phyloP scores from a whole-genome alignment of 108 stramenopile species.

The Seminavis robusta region DNA sequence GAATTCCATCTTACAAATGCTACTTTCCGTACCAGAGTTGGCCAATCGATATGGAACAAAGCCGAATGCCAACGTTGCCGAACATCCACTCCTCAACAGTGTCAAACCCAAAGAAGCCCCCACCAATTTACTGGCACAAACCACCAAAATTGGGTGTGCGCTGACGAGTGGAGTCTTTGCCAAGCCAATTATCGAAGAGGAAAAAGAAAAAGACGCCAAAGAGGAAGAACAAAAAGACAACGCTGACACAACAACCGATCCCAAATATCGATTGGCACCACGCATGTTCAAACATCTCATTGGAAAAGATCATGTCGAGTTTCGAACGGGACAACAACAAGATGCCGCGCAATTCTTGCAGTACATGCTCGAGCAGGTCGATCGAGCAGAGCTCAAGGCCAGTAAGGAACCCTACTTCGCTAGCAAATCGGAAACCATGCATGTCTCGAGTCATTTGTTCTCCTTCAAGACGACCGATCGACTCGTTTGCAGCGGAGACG shows the following conservation, averaged over 20 bases:
- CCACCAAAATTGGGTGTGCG: conserved; percentile 68
- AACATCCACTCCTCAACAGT: conserved; percentile 32
- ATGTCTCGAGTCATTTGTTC: conserved; percentile 49
- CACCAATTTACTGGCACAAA: conserved; percentile 66
- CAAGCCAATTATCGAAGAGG: too few species aligned
- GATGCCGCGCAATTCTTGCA: conserved; percentile 97
- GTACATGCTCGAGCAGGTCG: conserved; percentile 84
- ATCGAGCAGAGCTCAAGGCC: conserved; percentile 58
- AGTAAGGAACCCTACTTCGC: neutral
- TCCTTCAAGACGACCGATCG: conserved; percentile 77
- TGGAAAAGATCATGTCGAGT: conserved; percentile 93
- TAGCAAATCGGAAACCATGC: conserved; percentile 6
- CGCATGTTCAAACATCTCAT: conserved; percentile 95
- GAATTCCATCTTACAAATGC: conserved; percentile 88
- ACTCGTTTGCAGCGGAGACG: conserved; percentile 69
- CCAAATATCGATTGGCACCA: conserved; percentile 86
- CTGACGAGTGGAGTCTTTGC: conserved; percentile 77
- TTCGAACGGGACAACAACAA: conserved; percentile 96
- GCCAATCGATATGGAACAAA: conserved; percentile 61
- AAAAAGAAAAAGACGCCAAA: conserved; percentile 53
- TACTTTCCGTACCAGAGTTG: conserved; percentile 81
- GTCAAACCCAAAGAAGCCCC: conserved; percentile 51
- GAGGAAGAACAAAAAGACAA: conserved; percentile 26
- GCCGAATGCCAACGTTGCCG: conserved; percentile 24
- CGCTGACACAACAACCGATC: conserved; percentile 33